Percentiles rank a stretch among this genome's conserved stretches.
These are phyloP conservation scores for Teratosphaeria zuluensis DNA, from an alignment of 2,329 filamentous ascomycete species.

Conservation along the genomic window DNA sequence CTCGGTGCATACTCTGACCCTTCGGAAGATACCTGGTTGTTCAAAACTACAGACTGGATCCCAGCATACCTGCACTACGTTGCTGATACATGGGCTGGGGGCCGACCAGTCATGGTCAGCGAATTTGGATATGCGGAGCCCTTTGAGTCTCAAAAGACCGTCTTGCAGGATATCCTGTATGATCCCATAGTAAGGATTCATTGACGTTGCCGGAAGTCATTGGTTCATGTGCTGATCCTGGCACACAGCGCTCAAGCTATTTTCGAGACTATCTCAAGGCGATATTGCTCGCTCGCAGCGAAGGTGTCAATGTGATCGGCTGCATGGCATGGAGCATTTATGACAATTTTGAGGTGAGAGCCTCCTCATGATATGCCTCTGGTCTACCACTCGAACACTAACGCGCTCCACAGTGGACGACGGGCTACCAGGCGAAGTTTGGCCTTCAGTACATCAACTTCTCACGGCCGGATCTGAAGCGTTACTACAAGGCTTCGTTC, in stretches of 20 bases:
- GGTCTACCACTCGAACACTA: not conserved
- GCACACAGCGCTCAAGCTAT: not conserved
- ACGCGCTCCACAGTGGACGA: not conserved
- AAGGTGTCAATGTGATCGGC: slow-evolving; percentile 44
- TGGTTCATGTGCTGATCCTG: not conserved
- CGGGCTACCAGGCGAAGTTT: not conserved
- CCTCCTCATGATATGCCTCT: not conserved
- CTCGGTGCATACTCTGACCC: not conserved
- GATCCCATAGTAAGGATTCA: not conserved
- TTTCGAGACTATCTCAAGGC: not conserved
- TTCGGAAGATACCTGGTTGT: not conserved
- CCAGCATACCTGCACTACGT: not conserved
- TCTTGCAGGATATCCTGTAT: not conserved
- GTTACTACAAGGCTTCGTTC: not conserved
- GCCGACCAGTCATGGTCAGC: not conserved
- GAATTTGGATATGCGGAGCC: not conserved
- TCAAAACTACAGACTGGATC: not conserved
- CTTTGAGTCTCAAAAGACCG: not conserved
- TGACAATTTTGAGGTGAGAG: not conserved
- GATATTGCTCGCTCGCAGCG: slow-evolving; percentile 23
- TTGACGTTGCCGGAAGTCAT: not conserved
- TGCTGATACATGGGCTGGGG: not conserved
- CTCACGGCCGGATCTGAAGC: not conserved
- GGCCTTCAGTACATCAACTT: not conserved
- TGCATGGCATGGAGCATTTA: slow-evolving; percentile 38